These are phyloP conservation scores for Solanum arcanum DNA, from an alignment of 257 asterid species.

Conservation along the genomic window DNA sequence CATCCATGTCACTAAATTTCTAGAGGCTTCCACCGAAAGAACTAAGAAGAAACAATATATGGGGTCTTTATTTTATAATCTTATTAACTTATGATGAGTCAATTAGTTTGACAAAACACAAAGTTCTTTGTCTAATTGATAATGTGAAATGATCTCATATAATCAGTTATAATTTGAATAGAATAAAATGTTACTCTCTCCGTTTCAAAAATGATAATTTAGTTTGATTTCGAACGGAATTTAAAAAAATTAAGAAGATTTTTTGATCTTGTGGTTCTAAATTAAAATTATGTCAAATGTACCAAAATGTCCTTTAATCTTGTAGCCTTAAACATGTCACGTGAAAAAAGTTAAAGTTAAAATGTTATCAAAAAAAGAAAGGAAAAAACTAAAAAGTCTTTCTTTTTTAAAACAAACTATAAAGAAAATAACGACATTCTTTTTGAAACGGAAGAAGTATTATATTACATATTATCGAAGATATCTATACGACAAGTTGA, in stretches of 20 bases:
- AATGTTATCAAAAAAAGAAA: too few species aligned
- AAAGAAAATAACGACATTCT: too few species aligned
- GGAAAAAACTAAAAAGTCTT: too few species aligned
- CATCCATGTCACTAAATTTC: not conserved
- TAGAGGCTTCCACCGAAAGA: not conserved
- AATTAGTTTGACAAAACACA: not conserved
- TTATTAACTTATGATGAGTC: not conserved
- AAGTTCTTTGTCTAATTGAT: not conserved
- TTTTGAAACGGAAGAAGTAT: accelerated
- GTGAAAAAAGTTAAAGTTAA: too few species aligned
- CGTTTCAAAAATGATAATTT: too few species aligned
- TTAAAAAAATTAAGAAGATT: too few species aligned
- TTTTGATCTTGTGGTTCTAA: too few species aligned
- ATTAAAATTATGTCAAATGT: too few species aligned
- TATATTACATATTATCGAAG: not conserved
- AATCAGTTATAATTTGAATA: not conserved
- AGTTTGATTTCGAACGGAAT: too few species aligned
- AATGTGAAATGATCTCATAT: not conserved
- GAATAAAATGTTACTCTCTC: not conserved
- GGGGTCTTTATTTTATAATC: not conserved
- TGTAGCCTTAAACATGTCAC: too few species aligned
- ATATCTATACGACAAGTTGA: too few species aligned
- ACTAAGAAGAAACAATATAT: not conserved
- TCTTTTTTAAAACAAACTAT: too few species aligned
- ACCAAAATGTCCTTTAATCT: accelerated